Base-by-base conservation (phyloP, 2,329 filamentous ascomycete species). In the Daldinia sp. region DNA sequence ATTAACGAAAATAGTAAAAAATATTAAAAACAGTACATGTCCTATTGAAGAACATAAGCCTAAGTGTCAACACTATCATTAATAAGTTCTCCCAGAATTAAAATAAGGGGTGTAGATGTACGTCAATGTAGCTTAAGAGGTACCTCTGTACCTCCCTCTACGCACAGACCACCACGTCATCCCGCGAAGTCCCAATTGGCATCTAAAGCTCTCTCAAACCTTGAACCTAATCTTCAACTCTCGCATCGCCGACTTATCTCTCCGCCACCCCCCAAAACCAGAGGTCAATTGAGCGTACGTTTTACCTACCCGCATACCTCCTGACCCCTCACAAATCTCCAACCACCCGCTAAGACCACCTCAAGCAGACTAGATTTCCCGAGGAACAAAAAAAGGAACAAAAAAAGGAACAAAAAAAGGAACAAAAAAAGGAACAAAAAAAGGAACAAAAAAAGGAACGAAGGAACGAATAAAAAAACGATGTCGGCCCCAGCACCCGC, bases 401-500 rank as follows among this genome's bases (percentile, higher is more conserved):
- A n/a, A n/a, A n/a, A 33, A 33, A 33, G 10, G 30, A 33, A 6
- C 30, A 33, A 33, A 9, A 6, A 33, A 9, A 6, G 6, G 1
- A 33, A 33, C 28, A 7, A 7, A 30, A 30, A 30, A 7, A 30
- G 28, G 7, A 30, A 30, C 4, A 30, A 33, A 7, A 33, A 33
- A 7, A 33, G 10, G 6, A 33, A 33, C 28, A 7, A 7, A 30
- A 30, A 30, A 7, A 30, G 28, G 7, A 30, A 30, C 4, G 9
- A 35, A 9, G 2, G 10, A 9, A 35, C 7, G 7, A 35, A 64
- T 41, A 71, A 69, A 13, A 12, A 7, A 23, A 26, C 42, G 18
- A 94, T 94, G 91, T 86, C 88, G 71, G 77, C 82, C 76, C 75
- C 86, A 68, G 85, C 87, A 62, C 91, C 93, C 75, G 86, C 86